Base-by-base conservation (phyloP, 345 rosid genomes). In the Salix dunnii region DNA sequence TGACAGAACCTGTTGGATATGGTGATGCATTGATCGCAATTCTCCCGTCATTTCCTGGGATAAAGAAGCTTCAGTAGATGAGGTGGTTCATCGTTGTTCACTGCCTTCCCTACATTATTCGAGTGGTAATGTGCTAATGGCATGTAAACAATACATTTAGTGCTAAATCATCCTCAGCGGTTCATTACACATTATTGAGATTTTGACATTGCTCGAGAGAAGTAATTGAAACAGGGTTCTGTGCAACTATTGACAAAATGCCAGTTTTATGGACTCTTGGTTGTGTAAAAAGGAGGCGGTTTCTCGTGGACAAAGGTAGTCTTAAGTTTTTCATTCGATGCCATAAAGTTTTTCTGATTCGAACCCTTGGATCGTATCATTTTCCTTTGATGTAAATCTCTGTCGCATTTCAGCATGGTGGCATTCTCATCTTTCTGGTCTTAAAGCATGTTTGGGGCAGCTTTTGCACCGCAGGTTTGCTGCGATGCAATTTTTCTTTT, bases 11-110 rank as follows among this genome's bases (percentile, higher is more conserved):
- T 7, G 91, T 95, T 21, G 99, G 97, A 80, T 91, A 90, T 62
- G 89, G 90, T 13, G 99, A 95, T 82, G 88, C 94, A 62, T 97
- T 93, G 67, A 82, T 95, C 18, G 87, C 91, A 18, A 84, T 95
- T 82, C 93, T 93, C 67, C 97, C 97, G 7, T 92, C 97, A 3
- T 90, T 93, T 80, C 96, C 97, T 16, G 97, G 94, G 76, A 91
- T 95, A 79, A 95, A 95, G 93, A 88, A 88, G 89, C 97, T 93
- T 72, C 89, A 86, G 80, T 92, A 87, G 84, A 78, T 70, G 69
- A 48, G 63, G 38, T 46, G 36, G 30, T 73, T 55, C 65, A 53
- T 33, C 42, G 67, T 27, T 53, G 65, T 46, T 60, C 4, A 23
- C 27, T 10, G 48, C 68, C 42, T 69, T 76, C 62, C 38, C n/a